A percentile compares a stretch with the other conserved stretches of the same genome.
phyloP scores from a whole-genome alignment of 2,329 filamentous ascomycete species.

The Rhynchosporium agropyri region DNA sequence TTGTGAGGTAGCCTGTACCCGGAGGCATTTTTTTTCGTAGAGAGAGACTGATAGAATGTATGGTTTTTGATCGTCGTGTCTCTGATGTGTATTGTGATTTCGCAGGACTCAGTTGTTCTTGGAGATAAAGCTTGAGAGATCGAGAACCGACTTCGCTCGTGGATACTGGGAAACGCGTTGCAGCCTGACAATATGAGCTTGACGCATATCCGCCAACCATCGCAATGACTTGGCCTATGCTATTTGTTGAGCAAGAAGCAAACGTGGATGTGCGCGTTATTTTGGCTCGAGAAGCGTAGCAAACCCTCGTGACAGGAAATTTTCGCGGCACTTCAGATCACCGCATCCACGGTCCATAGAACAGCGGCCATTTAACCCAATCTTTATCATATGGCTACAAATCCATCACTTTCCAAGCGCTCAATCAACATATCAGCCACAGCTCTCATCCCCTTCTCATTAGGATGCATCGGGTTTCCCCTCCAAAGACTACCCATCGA shows the following conservation, averaged over 20 bases:
- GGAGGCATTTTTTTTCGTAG: neutral
- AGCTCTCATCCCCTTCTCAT: conserved; percentile 21
- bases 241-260: too few relatives aligned
- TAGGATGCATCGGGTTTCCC: conserved; percentile 21
- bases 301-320: too few relatives aligned
- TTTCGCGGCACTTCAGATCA: too few relatives aligned
- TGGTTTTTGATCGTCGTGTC: neutral
- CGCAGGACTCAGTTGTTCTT: too few relatives aligned
- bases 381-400: neutral
- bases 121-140: neutral
- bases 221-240: too few relatives aligned
- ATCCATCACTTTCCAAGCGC: conserved; percentile 3
- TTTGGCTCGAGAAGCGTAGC: too few relatives aligned
- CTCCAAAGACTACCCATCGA: conserved; percentile 3
- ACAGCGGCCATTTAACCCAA: neutral
- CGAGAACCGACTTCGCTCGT: too few relatives aligned
- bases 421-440: conserved; percentile 22
- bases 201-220: too few relatives aligned
- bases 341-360: too few relatives aligned
- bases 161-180: too few relatives aligned
- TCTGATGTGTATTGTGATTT: neutral
- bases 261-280: too few relatives aligned
- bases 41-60: neutral
- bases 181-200: too few relatives aligned
- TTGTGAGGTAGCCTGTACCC: neutral